Percentiles rank a stretch among this genome's conserved stretches.
Conservation (phyloP, 371 early-diverging fungal genomes). For the Mortierella sp. region DNA sequence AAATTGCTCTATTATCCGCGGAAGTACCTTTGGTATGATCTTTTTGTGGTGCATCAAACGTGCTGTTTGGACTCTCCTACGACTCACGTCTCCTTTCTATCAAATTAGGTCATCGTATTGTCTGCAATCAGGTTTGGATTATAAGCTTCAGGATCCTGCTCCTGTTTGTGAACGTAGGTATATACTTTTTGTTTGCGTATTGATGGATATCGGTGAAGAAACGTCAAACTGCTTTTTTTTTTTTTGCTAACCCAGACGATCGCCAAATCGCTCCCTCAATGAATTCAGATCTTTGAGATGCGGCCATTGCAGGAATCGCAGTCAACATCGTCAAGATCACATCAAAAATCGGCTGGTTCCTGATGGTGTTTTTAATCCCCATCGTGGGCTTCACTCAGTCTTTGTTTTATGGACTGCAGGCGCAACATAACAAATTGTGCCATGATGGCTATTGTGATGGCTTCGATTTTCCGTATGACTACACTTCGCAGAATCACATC, state of each 20-base stretch:
- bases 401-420: slow-evolving; percentile 32
- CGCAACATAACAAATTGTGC: neutral
- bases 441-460: neutral
- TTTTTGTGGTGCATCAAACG: too few relatives aligned
- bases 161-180: slow-evolving; percentile 42
- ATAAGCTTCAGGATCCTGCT: slow-evolving; percentile 42
- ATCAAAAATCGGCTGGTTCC: slow-evolving; percentile 38
- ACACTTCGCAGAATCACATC: slow-evolving; percentile 3
- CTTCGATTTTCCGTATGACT: too few relatives aligned
- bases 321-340: slow-evolving; percentile 32
- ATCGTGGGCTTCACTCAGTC: slow-evolving; percentile 43
- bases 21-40: too few relatives aligned
- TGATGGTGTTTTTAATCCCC: slow-evolving; percentile 35
- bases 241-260: slow-evolving; percentile 35
- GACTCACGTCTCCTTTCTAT: too few relatives aligned
- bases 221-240: slow-evolving; percentile 20
- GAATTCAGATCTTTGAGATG: too few relatives aligned
- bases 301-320: too few relatives aligned
- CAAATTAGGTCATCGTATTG: slow-evolving; percentile 37
- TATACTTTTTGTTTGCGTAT: neutral
- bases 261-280: too few relatives aligned
- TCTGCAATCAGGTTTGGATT: slow-evolving; percentile 32
- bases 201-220: neutral
- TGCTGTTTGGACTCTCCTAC: too few relatives aligned
- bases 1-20: too few relatives aligned